Conservation (phyloP, 768 basidiomycete species). For the Boletus rubropictus region DNA sequence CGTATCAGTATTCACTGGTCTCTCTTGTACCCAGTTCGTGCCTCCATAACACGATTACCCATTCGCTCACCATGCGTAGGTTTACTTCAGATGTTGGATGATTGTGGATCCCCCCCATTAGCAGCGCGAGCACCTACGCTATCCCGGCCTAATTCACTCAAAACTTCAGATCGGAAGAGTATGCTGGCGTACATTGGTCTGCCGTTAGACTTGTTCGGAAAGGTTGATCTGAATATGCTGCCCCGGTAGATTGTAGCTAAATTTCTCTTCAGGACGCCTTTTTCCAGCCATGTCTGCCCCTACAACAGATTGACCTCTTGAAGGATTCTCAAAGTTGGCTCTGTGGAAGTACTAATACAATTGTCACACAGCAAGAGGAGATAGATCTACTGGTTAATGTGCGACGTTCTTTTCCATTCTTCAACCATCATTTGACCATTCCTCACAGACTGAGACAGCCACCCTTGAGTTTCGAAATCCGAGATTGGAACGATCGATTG, state of each 20-base stretch:
- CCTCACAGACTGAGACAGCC: slow-evolving; percentile 72
- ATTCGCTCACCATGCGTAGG: slow-evolving; percentile 39
- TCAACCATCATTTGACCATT: background rate
- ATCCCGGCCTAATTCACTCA: slow-evolving; percentile 69
- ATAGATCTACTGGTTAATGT: slow-evolving; percentile 91
- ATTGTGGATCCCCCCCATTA: slow-evolving; percentile 85
- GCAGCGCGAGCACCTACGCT: slow-evolving; percentile 55
- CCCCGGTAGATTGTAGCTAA: background rate
- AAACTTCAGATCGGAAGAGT: slow-evolving; percentile 85
- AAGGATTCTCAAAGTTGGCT: slow-evolving; percentile 79
- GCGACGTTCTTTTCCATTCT: background rate
- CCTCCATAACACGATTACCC: background rate
- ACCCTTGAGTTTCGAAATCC: slow-evolving; percentile 83
- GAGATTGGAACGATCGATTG: slow-evolving; percentile 68
- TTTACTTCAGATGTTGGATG: slow-evolving; percentile 81
- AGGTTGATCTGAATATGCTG: slow-evolving; percentile 39
- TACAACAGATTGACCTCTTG: slow-evolving; percentile 91
- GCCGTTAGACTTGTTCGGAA: slow-evolving; percentile 91
- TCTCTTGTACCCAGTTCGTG: slow-evolving; percentile 78
- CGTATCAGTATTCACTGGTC: slow-evolving; percentile 95
- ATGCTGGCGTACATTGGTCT: slow-evolving; percentile 89
- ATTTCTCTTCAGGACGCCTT: slow-evolving; percentile 63
- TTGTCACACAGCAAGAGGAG: slow-evolving; percentile 89
- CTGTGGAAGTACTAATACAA: slow-evolving; percentile 92
- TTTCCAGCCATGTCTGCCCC: slow-evolving; percentile 95